Evolutionary conservation across 768 basidiomycete species (phyloP).

Genomic region (Phallus indusiatus): DNA sequence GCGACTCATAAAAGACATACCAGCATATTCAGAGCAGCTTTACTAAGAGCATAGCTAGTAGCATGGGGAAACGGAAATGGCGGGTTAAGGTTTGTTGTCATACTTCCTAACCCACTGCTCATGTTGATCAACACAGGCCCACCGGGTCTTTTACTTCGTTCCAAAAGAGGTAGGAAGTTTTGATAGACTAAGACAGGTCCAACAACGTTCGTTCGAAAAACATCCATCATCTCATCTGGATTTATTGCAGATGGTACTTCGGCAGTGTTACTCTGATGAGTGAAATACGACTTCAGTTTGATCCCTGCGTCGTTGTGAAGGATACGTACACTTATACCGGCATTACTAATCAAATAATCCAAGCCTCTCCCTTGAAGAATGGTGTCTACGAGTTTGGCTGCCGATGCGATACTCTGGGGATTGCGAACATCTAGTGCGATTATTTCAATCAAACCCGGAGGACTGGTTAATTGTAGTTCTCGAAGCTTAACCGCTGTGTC

Average conservation of each 20-base stretch:
- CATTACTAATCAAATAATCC: conserved; percentile 33
- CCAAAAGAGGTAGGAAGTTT: no score
- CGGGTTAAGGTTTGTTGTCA: no score
- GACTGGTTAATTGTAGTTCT: conserved; percentile 11
- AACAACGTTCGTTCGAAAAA: no score
- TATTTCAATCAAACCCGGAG: conserved; percentile 23
- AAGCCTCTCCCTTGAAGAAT: conserved; percentile 19
- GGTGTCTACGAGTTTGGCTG: conserved; percentile 16
- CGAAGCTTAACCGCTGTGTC: conserved; percentile 14
- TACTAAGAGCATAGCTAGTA: conserved; percentile 28
- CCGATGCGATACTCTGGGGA: conserved; percentile 18
- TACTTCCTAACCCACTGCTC: no score
- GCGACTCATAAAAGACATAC: conserved; percentile 16
- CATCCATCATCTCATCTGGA: no score
- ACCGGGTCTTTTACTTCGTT: no score
- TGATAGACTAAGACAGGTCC: no score
- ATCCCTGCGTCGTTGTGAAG: no score
- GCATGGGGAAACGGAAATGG: conserved; percentile 13
- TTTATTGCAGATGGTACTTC: no score
- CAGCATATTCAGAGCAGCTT: conserved; percentile 32
- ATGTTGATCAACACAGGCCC: no score
- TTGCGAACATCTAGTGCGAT: conserved; percentile 23
- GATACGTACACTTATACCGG: conserved; percentile 27
- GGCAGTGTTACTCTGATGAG: no score
- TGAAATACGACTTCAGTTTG: no score